Evolutionary conservation across 2,329 filamentous ascomycete genomes (phyloP).

Genomic region (Tolypocladium pustulatum): DNA sequence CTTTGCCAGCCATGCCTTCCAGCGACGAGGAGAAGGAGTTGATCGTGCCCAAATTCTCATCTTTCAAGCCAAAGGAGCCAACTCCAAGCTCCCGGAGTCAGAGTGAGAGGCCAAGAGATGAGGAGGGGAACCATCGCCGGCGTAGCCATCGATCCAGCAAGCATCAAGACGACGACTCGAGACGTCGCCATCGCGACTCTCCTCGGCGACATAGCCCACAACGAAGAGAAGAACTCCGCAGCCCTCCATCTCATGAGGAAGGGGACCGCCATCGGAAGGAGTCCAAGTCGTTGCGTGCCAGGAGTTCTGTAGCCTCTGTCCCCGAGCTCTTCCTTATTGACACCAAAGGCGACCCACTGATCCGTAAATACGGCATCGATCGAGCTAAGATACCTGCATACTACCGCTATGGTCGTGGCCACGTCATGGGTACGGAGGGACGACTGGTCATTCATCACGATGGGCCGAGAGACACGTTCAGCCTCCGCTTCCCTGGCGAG

Average conservation of each 20-base stretch:
- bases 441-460: conserved; percentile 58
- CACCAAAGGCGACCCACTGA: conserved; percentile 64
- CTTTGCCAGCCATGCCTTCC: conserved; percentile 14
- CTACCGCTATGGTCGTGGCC: conserved; percentile 55
- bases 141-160: conserved; percentile 3
- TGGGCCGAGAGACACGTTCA: conserved; percentile 45
- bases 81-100: conserved; percentile 22
- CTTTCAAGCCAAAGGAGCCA: conserved; percentile 46
- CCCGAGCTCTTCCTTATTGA: conserved; percentile 50
- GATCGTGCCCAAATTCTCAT: conserved; percentile 56
- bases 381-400: conserved; percentile 63
- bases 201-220: conserved; percentile 5
- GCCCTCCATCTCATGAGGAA: conserved; percentile 1
- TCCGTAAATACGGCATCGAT: conserved; percentile 65
- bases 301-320: conserved; percentile 2
- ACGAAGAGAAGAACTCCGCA: conserved; percentile 4
- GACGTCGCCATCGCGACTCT: conserved; percentile 7
- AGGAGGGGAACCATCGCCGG: conserved; percentile 5
- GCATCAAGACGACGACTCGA: conserved; percentile 4
- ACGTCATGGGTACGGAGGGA: conserved; percentile 54
- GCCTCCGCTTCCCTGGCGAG: conserved; percentile 33
- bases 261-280: not conserved
- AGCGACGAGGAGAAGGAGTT: conserved; percentile 12
- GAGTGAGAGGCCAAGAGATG: conserved; percentile 5
- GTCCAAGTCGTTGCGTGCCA: not conserved